Conservation (phyloP, 1,284 basidiomycete genomes). For the Tilletia walkeri region DNA sequence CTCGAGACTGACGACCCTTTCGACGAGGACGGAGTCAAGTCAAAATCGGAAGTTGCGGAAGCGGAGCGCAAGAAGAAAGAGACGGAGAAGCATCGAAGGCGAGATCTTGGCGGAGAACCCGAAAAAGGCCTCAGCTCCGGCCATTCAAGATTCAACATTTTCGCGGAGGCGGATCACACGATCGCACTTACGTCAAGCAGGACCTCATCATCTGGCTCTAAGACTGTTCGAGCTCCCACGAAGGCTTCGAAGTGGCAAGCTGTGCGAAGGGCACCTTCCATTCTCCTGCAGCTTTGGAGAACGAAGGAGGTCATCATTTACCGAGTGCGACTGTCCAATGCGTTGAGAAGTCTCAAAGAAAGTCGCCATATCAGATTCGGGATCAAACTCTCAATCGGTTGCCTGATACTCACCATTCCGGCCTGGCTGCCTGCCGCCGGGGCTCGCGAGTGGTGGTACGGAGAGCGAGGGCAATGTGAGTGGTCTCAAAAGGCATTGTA, state of each 20-base stretch:
- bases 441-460: slow-evolving; percentile 56
- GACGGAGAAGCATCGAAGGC: neutral
- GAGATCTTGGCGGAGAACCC: neutral
- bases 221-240: too few species aligned
- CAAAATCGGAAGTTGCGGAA: neutral
- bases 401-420: slow-evolving; percentile 57
- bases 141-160: slow-evolving; percentile 3
- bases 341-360: slow-evolving; percentile 43
- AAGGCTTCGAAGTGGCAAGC: neutral
- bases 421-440: slow-evolving; percentile 48
- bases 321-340: slow-evolving; percentile 31
- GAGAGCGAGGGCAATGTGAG: slow-evolving; percentile 56
- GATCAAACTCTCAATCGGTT: slow-evolving; percentile 58
- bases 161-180: neutral
- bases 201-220: too few species aligned
- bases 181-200: neutral
- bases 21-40: slow-evolving; percentile 19
- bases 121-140: neutral
- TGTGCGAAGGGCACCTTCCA: neutral
- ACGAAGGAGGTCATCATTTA: slow-evolving; percentile 1
- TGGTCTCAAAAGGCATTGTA: neutral
- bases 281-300: neutral
- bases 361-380: slow-evolving; percentile 58
- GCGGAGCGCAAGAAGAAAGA: slow-evolving; percentile 11
- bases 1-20: slow-evolving; percentile 19